Conservation (phyloP, 139 green algal genomes). For the Monoraphidium neglectum region DNA sequence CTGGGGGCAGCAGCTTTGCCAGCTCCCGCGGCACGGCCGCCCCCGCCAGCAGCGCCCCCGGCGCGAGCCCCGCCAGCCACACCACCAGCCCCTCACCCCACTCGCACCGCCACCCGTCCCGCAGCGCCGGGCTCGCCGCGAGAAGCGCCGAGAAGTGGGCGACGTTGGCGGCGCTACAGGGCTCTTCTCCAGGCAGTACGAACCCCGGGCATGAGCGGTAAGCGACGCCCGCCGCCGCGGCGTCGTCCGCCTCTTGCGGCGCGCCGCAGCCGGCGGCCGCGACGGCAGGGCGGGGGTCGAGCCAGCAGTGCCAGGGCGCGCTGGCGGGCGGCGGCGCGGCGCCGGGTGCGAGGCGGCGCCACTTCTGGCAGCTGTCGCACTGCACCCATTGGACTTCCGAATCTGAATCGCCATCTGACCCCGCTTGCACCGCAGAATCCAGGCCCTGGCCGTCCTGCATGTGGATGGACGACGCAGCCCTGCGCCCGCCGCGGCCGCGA, state of each 20-base stretch:
- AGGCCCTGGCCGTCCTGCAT: no score
- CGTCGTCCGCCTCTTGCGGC: conserved; percentile 31
- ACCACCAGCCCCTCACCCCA: neutral
- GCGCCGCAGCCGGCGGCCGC: conserved; percentile 35
- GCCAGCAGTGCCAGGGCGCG: conserved; percentile 63
- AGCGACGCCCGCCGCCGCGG: neutral
- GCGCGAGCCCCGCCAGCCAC: conserved; percentile 10
- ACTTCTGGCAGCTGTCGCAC: conserved; percentile 83
- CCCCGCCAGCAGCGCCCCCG: neutral
- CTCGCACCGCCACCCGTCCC: neutral
- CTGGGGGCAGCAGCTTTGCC: neutral
- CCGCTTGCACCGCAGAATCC: no score
- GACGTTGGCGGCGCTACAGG: conserved; percentile 13
- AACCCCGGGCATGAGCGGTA: conserved; percentile 33
- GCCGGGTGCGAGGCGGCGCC: conserved; percentile 54
- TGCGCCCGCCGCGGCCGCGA: no score
- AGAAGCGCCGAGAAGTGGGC: conserved; percentile 25
- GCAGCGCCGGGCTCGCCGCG: neutral
- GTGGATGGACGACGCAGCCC: no score
- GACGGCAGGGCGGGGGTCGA: conserved; percentile 51
- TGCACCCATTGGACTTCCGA: conserved; percentile 28
- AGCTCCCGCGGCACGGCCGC: neutral
- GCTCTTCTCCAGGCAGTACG: neutral
- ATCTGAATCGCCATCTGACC: neutral
- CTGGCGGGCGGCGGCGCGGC: conserved; percentile 16